Evolutionary conservation across 441 rosid genomes (phyloP).

Genomic region (Pelargonium fulgidum): DNA sequence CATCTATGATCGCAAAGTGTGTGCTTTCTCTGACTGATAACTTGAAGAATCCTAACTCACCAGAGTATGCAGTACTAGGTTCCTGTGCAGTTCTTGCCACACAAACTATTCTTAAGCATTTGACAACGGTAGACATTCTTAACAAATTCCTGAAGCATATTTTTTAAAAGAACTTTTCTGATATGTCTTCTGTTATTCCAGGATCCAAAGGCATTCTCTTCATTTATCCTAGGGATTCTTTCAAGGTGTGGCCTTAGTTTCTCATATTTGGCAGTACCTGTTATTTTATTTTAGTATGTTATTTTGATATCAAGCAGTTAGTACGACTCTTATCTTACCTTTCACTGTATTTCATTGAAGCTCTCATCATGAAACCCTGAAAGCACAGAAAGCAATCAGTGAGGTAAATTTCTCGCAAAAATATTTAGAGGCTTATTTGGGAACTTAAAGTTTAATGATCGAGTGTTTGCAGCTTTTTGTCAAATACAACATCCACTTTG

Average conservation of each 20-base stretch:
- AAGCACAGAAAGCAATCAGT: conserved; percentile 90
- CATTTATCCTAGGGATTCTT: conserved; percentile 83
- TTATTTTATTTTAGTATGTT: conserved; percentile 16
- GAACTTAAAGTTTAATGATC: conserved; percentile 23
- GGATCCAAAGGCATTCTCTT: conserved; percentile 80
- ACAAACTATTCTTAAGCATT: conserved; percentile 89
- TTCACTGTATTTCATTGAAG: conserved; percentile 37
- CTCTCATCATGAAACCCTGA: conserved; percentile 92
- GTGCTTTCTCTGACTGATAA: conserved; percentile 65
- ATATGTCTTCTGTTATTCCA: conserved; percentile 39
- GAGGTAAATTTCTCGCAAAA: conserved; percentile 48
- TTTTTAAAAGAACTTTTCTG: conserved; percentile 21
- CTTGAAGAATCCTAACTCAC: conserved; percentile 54
- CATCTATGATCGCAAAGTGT: conserved; percentile 81
- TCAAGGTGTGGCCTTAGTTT: conserved; percentile 69
- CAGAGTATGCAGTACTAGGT: conserved; percentile 83
- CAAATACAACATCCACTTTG: conserved; percentile 92
- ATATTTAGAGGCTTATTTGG: conserved; percentile 13
- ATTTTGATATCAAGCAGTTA: conserved; percentile 8
- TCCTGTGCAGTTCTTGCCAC: conserved; percentile 93
- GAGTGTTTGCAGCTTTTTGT: conserved; percentile 75
- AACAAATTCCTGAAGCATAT: conserved; percentile 22
- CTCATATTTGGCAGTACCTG: conserved; percentile 8
- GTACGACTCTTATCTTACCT: conserved; percentile 18
- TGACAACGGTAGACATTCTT: conserved; percentile 61